These are phyloP conservation scores for Guyanaporus albipodus DNA, from an alignment of 768 basidiomycete species.

Conservation along the genomic window DNA sequence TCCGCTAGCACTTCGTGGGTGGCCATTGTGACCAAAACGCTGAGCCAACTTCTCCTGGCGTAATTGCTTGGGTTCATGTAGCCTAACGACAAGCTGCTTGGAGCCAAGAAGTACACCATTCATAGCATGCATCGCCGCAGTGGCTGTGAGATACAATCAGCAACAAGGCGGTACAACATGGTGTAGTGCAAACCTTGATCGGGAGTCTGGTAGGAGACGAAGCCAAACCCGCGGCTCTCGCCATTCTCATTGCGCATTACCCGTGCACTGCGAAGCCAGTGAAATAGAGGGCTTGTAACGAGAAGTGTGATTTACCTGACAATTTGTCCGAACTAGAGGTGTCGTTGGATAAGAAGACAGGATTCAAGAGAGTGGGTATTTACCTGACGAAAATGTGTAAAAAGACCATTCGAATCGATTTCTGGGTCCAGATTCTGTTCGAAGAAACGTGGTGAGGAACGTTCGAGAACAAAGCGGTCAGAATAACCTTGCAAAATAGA, in stretches of 20 bases:
- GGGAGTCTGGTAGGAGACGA: constrained; percentile 82
- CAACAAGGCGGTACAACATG: not conserved
- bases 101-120: constrained; percentile 68
- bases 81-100: constrained; percentile 79
- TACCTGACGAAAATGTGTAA: constrained; percentile 78
- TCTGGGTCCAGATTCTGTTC: constrained; percentile 77
- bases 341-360: constrained; percentile 15
- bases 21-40: constrained; percentile 75
- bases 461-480: no score
- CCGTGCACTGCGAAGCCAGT: constrained; percentile 57
- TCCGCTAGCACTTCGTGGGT: constrained; percentile 76
- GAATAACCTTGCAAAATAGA: constrained; percentile 74
- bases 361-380: constrained; percentile 2
- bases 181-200: constrained; percentile 58
- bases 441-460: not conserved
- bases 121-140: constrained; percentile 74
- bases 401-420: constrained; percentile 82
- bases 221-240: constrained; percentile 85
- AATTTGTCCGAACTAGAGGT: constrained; percentile 74
- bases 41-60: constrained; percentile 85
- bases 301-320: constrained; percentile 56
- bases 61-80: constrained; percentile 91
- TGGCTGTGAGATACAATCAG: constrained; percentile 42
- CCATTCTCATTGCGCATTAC: constrained; percentile 87
- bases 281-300: not conserved